Conservation (phyloP, 1,139 yeast species). For the Yamadazyma sp. region DNA sequence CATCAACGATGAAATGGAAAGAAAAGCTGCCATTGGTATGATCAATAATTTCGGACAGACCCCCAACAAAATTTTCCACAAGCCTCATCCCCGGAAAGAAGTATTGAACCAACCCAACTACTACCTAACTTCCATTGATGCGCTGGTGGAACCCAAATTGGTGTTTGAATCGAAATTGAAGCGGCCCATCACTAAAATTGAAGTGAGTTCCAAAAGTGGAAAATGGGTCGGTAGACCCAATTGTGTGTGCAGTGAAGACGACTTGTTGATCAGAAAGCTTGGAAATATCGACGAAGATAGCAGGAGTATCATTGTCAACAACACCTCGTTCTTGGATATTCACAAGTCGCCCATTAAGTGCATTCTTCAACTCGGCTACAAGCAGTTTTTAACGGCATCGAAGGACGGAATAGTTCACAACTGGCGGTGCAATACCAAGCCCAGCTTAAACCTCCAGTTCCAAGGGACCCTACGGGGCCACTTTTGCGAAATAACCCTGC, state of each 20-base stretch:
- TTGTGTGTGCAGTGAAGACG: conserved; percentile 39
- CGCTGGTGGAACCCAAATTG: conserved; percentile 24
- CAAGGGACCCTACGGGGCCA: conserved; percentile 58
- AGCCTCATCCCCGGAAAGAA: conserved; percentile 59
- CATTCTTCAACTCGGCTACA: conserved; percentile 36
- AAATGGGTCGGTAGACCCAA: conserved; percentile 50
- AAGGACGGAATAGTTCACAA: conserved; percentile 55
- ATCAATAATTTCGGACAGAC: conserved; percentile 92
- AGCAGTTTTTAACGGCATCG: conserved; percentile 52
- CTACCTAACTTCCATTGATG: conserved; percentile 27
- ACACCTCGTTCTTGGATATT: conserved; percentile 39
- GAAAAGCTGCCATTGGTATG: conserved; percentile 74
- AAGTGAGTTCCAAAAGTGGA: conserved; percentile 31
- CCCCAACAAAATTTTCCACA: conserved; percentile 65
- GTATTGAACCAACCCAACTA: conserved; percentile 35
- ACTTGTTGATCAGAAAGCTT: conserved; percentile 36
- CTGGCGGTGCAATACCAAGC: conserved; percentile 46
- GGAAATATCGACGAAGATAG: conserved; percentile 24
- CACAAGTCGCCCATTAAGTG: conserved; percentile 36
- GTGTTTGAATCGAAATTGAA: conserved; percentile 37
- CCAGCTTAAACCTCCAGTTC: conserved; percentile 35
- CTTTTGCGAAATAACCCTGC: conserved; percentile 34
- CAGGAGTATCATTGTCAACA: conserved; percentile 44
- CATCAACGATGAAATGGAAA: conserved; percentile 69
- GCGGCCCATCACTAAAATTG: conserved; percentile 40